Conservation (phyloP, 179 eudicot genomes). For the Dionaea muscipula region DNA sequence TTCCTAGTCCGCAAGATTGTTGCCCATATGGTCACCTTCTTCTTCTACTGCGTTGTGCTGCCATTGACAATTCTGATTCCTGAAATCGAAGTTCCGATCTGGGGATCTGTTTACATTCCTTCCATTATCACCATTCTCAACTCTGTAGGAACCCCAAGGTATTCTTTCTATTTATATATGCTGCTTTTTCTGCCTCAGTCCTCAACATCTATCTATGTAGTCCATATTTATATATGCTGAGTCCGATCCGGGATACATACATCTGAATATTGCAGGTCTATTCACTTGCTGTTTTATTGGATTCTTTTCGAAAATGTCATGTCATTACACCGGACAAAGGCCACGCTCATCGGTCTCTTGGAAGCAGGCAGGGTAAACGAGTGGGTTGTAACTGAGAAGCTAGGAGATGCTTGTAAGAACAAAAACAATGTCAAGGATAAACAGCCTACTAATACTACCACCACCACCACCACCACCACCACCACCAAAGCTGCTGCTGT, state of each 20-base stretch:
- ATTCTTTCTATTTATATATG: too few relatives aligned
- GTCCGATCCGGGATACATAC: too few relatives aligned
- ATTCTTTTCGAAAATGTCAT: conserved; percentile 41
- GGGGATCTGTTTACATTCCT: conserved; percentile 59
- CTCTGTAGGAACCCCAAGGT: conserved; percentile 60
- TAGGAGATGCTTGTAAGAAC: conserved; percentile 63
- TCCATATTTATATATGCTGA: too few relatives aligned
- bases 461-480: conserved; percentile 16
- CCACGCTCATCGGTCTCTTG: conserved; percentile 53
- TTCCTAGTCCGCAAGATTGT: conserved; percentile 53
- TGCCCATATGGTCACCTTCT: conserved; percentile 51
- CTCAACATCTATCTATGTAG: too few relatives aligned
- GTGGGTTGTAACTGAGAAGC: conserved; percentile 94
- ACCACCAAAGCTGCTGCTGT: conserved; percentile 19
- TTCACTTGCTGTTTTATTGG: conserved; percentile 42
- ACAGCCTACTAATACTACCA: not conserved
- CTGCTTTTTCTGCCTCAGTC: too few relatives aligned
- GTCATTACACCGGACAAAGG: conserved; percentile 48
- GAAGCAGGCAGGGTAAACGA: conserved; percentile 79
- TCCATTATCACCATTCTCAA: conserved; percentile 44
- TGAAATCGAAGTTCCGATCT: conserved; percentile 45
- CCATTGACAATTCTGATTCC: conserved; percentile 44
- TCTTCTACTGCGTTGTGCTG: conserved; percentile 43
- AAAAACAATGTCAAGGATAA: conserved; percentile 31
- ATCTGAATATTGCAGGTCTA: conserved; percentile 21